Evolutionary conservation across 1,284 basidiomycete species (phyloP).

Genomic region (Megacollybia platyphylla): DNA sequence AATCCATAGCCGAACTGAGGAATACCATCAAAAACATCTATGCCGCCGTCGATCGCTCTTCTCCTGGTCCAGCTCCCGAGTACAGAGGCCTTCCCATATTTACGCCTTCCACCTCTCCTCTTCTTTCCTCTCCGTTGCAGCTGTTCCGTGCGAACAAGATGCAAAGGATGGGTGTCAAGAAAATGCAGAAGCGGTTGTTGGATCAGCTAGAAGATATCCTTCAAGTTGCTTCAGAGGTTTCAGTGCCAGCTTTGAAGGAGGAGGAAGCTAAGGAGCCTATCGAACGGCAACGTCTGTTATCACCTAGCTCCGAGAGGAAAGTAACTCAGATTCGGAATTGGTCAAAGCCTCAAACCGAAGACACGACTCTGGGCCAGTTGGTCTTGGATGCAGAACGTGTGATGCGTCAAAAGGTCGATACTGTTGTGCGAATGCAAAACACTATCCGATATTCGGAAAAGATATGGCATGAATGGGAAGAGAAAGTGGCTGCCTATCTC

Average conservation of each 20-base stretch:
- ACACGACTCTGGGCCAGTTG: slow-evolving; percentile 73
- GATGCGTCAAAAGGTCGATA: slow-evolving; percentile 89
- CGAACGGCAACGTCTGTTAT: slow-evolving; percentile 83
- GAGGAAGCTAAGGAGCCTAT: slow-evolving; percentile 86
- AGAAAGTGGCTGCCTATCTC: slow-evolving; percentile 64
- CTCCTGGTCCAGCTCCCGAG: slow-evolving; percentile 50
- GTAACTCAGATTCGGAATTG: slow-evolving; percentile 74
- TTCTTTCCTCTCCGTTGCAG: slow-evolving; percentile 57
- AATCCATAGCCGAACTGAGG: slow-evolving; percentile 78
- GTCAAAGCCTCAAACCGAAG: slow-evolving; percentile 77
- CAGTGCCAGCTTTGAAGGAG: slow-evolving; percentile 83
- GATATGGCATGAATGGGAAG: slow-evolving; percentile 95
- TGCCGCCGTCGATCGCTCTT: slow-evolving; percentile 49
- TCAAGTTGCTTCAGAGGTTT: slow-evolving; percentile 69
- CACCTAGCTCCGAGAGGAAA: slow-evolving; percentile 75
- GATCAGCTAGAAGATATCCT: slow-evolving; percentile 82
- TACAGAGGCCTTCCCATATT: slow-evolving; percentile 86
- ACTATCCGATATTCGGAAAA: slow-evolving; percentile 97
- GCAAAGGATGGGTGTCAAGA: slow-evolving; percentile 72
- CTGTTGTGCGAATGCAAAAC: slow-evolving; percentile 93
- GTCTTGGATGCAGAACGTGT: slow-evolving; percentile 80
- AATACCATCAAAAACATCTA: slow-evolving; percentile 72
- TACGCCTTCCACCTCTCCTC: slow-evolving; percentile 54
- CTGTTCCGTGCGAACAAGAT: slow-evolving; percentile 62
- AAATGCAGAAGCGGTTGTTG: slow-evolving; percentile 68